Evolutionary conservation across 2,329 filamentous ascomycete species (phyloP), one percentile per base, ranked within the genome.

Genomic region (Elsinoe perseae): DNA sequence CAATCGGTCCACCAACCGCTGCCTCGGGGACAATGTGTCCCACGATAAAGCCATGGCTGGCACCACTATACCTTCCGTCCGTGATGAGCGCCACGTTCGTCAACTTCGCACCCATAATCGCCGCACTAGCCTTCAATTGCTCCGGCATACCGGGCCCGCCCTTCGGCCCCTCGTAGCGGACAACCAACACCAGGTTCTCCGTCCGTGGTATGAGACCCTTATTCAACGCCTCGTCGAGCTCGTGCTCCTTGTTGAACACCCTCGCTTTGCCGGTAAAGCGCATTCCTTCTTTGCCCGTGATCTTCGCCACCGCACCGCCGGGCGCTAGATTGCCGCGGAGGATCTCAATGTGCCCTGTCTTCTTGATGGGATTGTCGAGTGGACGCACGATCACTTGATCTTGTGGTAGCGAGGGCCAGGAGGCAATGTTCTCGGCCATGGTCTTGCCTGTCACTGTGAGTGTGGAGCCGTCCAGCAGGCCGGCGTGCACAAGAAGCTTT

Each of bases 281-380:
- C 5, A 90, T 79, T 2, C 92, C 92, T 70, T 97, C 92, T 70
- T 96, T 96, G 32, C 92, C 92, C 0, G 92, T 96, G 70, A 97
- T 96, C 72, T 97, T 97, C 59, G 90, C 91, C 1, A 97, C 91
- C 1, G 91, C 87, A 30, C 92, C 92, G 9, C 84, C 86, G 1
- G 92, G 92, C 2, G 91, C 89, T 28, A 96, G 79, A 69, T 95
- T 95, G 18, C 92, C 92, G 58, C 82, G 81, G 2, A 97, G 79
- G 59, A 97, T 87, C 70, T 92, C 89, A 59, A 97, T 80, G 70
- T 97, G 92, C 42, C 92, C 92, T 0, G 84, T 89, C 1, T 77
- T 62, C 70, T 96, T 96, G 77, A 95, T 92, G 12, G 90, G 90
- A 70, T 90, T 87, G 69, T 80, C 77, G 7, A 96, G 76, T 0